These are phyloP conservation scores for Phoma herbarum DNA, from an alignment of 2,329 filamentous ascomycete species.

Conservation along the genomic window DNA sequence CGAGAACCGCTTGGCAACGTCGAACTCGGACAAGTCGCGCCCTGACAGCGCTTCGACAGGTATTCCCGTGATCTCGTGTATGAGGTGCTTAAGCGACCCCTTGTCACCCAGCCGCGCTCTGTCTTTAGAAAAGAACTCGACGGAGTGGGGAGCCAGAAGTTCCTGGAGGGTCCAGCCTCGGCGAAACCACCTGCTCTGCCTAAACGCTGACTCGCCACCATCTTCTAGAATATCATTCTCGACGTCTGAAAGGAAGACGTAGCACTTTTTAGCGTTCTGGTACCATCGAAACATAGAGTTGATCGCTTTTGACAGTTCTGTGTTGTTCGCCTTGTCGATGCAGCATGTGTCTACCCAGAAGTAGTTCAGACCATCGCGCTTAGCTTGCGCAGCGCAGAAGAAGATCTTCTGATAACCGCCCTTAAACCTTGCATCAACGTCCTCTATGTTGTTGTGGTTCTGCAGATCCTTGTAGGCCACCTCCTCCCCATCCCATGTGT, in stretches of 20 bases:
- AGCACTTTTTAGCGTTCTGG: not conserved
- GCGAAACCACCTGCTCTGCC: constrained; percentile 16
- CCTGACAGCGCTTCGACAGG: constrained; percentile 15
- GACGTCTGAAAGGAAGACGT: constrained; percentile 5
- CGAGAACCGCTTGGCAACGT: constrained; percentile 23
- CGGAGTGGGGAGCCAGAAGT: constrained; percentile 26
- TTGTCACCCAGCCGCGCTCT: constrained; percentile 19
- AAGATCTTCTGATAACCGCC: not conserved
- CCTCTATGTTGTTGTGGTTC: not conserved
- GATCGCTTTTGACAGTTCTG: constrained; percentile 4
- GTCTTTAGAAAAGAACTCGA: constrained; percentile 28
- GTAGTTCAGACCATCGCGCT: not conserved
- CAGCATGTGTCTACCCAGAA: constrained; percentile 9
- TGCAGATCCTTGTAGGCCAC: constrained; percentile 2
- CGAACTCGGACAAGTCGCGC: constrained; percentile 14
- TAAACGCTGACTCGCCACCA: not conserved
- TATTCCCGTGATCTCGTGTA: constrained; percentile 22
- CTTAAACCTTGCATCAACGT: not conserved
- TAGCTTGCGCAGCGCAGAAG: constrained; percentile 2
- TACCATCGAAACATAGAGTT: constrained; percentile 8
- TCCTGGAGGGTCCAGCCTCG: constrained; percentile 25
- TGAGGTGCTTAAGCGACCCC: constrained; percentile 4
- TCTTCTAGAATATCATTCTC: not conserved
- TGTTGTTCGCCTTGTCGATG: constrained; percentile 1
- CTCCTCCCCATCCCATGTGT: not conserved